A percentile compares a stretch with the other conserved stretches of the same genome.
These are phyloP conservation scores for Dioscorea dumetorum DNA, from an alignment of 106 monocot genomes.

Conservation along the genomic window DNA sequence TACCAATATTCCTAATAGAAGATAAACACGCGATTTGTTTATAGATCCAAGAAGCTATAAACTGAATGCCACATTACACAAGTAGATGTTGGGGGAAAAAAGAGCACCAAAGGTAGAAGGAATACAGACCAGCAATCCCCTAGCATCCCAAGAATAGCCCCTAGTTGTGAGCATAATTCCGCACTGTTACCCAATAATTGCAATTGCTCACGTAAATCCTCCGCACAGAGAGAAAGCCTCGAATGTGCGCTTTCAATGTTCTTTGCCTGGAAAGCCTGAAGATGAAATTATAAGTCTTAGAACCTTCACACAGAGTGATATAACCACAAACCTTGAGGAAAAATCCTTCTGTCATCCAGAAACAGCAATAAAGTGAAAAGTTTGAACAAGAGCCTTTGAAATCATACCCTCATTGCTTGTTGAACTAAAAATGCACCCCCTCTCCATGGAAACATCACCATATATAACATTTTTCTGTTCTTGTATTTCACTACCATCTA, in stretches of 20 bases:
- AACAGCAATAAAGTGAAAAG: background rate
- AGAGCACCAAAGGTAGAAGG: no score
- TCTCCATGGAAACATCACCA: conserved; percentile 92
- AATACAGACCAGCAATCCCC: conserved; percentile 87
- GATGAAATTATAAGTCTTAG: conserved; percentile 3
- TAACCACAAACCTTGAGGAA: no score
- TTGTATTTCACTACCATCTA: conserved; percentile 26
- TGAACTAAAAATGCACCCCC: conserved; percentile 93
- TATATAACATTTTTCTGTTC: conserved; percentile 69
- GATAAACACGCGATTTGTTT: no score
- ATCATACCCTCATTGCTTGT: conserved; percentile 95
- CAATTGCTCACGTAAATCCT: conserved; percentile 83
- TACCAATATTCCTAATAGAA: no score
- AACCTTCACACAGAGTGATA: background rate
- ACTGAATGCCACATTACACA: no score
- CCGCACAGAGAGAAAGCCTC: conserved; percentile 73
- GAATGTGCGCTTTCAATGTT: conserved; percentile 89
- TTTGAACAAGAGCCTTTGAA: background rate
- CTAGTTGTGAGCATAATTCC: conserved; percentile 90
- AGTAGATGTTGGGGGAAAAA: no score
- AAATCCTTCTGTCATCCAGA: background rate
- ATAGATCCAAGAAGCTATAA: no score
- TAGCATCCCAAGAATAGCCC: conserved; percentile 95
- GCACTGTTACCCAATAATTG: conserved; percentile 34
- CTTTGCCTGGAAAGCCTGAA: conserved; percentile 80